Evolutionary conservation across 2,329 filamentous ascomycete genomes (phyloP).

Genomic region (Diaporthe sp.): DNA sequence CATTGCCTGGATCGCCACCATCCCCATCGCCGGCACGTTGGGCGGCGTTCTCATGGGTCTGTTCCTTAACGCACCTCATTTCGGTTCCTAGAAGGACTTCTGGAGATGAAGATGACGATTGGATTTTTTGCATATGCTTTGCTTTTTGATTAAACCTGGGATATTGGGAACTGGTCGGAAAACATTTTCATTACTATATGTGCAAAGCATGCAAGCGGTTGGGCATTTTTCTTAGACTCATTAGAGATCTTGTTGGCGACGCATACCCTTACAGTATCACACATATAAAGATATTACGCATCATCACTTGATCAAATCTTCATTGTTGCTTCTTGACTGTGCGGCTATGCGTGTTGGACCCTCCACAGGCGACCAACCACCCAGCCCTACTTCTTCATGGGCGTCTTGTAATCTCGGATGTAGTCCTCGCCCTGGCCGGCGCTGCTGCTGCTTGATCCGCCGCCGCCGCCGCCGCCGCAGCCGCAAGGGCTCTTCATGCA

Average conservation of each 20-base stretch:
- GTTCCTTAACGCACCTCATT: slow-evolving; percentile 71
- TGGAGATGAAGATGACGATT: not conserved
- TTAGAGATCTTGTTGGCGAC: slow-evolving; percentile 22
- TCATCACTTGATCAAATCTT: not conserved
- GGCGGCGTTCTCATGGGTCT: slow-evolving; percentile 65
- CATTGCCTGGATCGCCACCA: slow-evolving; percentile 76
- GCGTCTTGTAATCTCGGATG: not conserved
- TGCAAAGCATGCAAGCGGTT: not conserved
- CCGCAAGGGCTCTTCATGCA: not conserved
- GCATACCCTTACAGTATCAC: slow-evolving; percentile 11
- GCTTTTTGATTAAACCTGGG: not conserved
- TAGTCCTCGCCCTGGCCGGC: not conserved
- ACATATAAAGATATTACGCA: not conserved
- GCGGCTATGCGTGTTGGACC: not conserved
- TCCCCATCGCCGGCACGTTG: slow-evolving; percentile 72
- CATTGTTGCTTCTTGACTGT: not conserved
- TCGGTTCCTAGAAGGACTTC: slow-evolving; percentile 44
- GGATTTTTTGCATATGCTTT: not conserved
- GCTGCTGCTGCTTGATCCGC: slow-evolving; percentile 18
- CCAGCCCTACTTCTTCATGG: not conserved
- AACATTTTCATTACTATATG: not conserved
- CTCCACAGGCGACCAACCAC: too few relatives aligned
- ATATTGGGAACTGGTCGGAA: not conserved
- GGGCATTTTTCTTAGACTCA: slow-evolving; percentile 12
- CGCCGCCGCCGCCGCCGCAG: too few relatives aligned